Evolutionary conservation across 345 rosid species (phyloP).

Genomic region (Syzygium oleosum): DNA sequence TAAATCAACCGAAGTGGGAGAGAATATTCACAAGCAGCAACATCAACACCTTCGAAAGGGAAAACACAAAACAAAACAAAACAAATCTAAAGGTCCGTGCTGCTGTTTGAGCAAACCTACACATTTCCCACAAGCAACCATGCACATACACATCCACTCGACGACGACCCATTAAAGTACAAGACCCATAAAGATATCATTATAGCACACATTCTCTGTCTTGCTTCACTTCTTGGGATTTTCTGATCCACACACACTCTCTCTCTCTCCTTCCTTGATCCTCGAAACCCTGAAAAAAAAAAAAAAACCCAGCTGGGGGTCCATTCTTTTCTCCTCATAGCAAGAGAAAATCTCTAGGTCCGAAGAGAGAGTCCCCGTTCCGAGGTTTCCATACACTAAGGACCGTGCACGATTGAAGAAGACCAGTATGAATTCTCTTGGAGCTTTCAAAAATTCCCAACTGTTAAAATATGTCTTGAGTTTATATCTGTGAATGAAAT

Average conservation of each 20-base stretch:
- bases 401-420: too few species aligned
- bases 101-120: not conserved
- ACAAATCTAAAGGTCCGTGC: not conserved
- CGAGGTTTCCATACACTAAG: too few species aligned
- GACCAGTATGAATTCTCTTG: too few species aligned
- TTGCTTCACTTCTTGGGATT: not conserved
- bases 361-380: not conserved
- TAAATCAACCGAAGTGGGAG: not conserved
- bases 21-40: slow-evolving; percentile 5
- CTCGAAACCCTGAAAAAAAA: not conserved
- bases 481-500: too few species aligned
- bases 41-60: not conserved
- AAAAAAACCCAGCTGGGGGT: not conserved
- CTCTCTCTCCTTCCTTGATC: not conserved
- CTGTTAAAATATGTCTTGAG: too few species aligned
- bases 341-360: not conserved
- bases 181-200: slow-evolving; percentile 14
- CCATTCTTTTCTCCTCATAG: not conserved
- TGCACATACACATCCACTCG: not conserved
- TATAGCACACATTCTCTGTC: slow-evolving; percentile 11
- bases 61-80: not conserved
- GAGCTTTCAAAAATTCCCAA: too few species aligned
- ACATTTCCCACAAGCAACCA: not conserved
- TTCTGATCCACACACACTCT: not conserved
- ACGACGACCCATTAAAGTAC: not conserved